Base-by-base conservation (phyloP, 148 eudicot species). In the Tetragonia tetragonoides region DNA sequence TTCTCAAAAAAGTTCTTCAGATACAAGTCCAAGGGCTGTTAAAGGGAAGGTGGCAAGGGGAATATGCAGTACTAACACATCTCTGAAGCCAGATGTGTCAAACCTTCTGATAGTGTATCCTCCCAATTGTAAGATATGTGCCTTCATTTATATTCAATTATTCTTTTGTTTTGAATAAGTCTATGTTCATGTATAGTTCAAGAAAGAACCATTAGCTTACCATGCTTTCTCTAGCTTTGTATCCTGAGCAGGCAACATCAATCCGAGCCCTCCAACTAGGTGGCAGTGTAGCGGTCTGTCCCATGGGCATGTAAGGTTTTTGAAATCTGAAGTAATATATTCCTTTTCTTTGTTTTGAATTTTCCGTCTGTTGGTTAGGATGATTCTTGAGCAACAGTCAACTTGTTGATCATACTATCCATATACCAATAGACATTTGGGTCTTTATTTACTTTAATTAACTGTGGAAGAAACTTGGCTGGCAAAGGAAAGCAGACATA, bases 1-100 rank as follows among this genome's bases (percentile, higher is more conserved):
- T 78, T 76, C 86, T 51, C 71, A 60, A 54, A 66, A 15, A 67
- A 47, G 37, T 49, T 77, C 81, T 51, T 51, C 51, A 70, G 79
- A 75, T 79, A 72, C 75, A 64, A 71, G 63, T 57, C 63, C 77
- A 28, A 70, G 34, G 71, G 75, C 74, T 80, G 59, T 69, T 3
- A 70, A 73, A 70, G 81, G 78, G 57, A 92, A 86, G 83, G 89
- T 95, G 70, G 96, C 97, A n/a, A 89, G 96, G 83, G 97, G 88
- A 71, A 87, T 94, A 76, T 92, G 97, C 86, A 91, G 92, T 69
- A 76, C 92, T 54, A 86, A 81, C 16, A 83, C 78, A 70, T 85
- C 96, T 17, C 70, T 95, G 68, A 91, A 88, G 79, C 68, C 89
- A 62, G 93, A 91, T 83, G 84, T 72, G 54, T 83, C 90, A 38